Conservation (phyloP, 768 basidiomycete genomes). For the Collybia sp. region DNA sequence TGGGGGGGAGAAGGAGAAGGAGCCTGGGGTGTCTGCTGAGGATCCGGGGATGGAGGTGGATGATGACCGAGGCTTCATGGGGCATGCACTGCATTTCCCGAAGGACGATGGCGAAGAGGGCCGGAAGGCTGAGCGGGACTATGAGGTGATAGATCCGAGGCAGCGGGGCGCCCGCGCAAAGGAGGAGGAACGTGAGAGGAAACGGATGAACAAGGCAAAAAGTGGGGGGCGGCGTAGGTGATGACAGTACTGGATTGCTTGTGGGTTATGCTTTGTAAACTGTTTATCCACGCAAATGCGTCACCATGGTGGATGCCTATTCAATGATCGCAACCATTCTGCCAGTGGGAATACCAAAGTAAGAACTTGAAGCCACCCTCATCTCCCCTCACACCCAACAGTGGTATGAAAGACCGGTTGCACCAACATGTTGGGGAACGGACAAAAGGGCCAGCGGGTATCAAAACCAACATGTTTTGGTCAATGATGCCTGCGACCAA, state of each 20-base stretch:
- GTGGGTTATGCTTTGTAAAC: background rate
- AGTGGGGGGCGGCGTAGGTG: constrained; percentile 26
- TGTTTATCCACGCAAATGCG: too few relatives aligned
- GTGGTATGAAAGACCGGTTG: too few relatives aligned
- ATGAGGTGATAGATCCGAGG: constrained; percentile 86
- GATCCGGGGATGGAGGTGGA: constrained; percentile 71
- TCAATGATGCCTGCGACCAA: too few relatives aligned
- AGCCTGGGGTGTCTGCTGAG: constrained; percentile 22
- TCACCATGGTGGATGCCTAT: too few relatives aligned
- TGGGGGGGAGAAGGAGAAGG: constrained; percentile 14
- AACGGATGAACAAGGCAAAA: constrained; percentile 32
- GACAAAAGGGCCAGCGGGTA: too few relatives aligned
- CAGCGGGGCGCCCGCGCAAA: constrained; percentile 66
- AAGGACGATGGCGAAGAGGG: constrained; percentile 77
- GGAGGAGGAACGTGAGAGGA: constrained; percentile 75
- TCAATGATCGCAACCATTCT: too few relatives aligned
- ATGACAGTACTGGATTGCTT: constrained; percentile 7
- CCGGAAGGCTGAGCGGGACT: constrained; percentile 75
- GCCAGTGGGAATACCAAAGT: too few relatives aligned
- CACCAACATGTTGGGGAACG: too few relatives aligned
- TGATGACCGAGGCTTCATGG: constrained; percentile 70
- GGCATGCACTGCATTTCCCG: constrained; percentile 68
- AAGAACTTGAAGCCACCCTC: too few relatives aligned
- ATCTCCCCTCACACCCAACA: too few relatives aligned
- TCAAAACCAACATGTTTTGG: too few relatives aligned